Conservation (phyloP, 768 basidiomycete genomes). For the Boletus pseudo-olivaceus region DNA sequence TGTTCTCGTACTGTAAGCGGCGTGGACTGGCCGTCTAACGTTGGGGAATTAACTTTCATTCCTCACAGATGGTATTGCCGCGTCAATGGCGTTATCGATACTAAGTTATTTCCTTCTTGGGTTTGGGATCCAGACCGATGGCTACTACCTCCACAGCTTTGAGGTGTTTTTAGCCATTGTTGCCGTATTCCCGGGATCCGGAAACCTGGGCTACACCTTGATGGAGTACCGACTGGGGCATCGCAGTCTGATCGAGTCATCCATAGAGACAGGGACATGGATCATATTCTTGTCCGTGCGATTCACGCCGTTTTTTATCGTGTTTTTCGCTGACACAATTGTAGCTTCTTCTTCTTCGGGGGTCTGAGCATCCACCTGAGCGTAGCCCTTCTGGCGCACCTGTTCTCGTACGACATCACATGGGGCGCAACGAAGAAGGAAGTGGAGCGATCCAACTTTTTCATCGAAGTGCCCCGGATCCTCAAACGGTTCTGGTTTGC, state of each 20-base stretch:
- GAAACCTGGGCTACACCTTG: conserved; percentile 66
- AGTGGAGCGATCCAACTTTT: conserved; percentile 87
- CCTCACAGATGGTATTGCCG: conserved; percentile 53
- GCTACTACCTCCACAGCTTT: conserved; percentile 74
- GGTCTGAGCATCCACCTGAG: conserved; percentile 53
- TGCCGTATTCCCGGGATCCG: conserved; percentile 70
- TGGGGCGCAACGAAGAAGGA: conserved; percentile 74
- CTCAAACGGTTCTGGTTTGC: conserved; percentile 73
- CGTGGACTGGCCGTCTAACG: conserved; percentile 1
- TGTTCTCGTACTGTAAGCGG: conserved; percentile 51
- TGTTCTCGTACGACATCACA: conserved; percentile 57
- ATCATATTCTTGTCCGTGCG: conserved; percentile 36
- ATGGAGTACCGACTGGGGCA: conserved; percentile 69
- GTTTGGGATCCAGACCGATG: conserved; percentile 67
- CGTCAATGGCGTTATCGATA: conserved; percentile 54
- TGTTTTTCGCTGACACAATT: background rate
- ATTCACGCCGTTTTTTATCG: too few species aligned
- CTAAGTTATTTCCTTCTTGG: conserved; percentile 76
- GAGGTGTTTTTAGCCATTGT: conserved; percentile 75
- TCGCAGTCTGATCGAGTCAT: conserved; percentile 10
- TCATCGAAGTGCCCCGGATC: conserved; percentile 84
- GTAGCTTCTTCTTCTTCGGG: conserved; percentile 52
- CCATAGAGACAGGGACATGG: conserved; percentile 25
- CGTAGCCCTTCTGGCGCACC: conserved; percentile 51
- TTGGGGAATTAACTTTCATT: background rate